Conservation (phyloP, 805 yeast species). For the Nakazawaea siamensis region DNA sequence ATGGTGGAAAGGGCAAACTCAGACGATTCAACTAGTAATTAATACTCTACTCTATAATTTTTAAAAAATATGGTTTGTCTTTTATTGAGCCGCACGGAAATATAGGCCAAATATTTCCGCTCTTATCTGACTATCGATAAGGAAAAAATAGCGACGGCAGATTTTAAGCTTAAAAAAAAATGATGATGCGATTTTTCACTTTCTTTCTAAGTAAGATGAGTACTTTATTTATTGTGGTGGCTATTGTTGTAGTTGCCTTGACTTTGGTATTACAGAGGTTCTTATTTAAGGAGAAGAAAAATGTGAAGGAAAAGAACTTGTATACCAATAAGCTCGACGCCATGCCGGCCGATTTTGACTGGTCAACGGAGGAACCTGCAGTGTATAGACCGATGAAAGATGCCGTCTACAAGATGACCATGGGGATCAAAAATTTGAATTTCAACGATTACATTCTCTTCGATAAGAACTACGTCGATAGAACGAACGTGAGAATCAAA, state of each 20-base stretch:
- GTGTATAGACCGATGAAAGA: slow-evolving; percentile 39
- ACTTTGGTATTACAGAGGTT: background rate
- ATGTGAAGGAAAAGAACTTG: background rate
- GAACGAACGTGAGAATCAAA: slow-evolving; percentile 31
- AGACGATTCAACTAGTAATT: too few species aligned
- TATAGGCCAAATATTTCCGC: too few species aligned
- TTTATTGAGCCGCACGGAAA: too few species aligned
- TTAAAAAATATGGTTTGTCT: too few species aligned
- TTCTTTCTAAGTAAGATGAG: background rate
- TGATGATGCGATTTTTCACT: background rate
- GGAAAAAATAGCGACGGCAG: background rate
- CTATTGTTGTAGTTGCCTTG: background rate
- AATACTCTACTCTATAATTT: too few species aligned
- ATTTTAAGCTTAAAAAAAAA: too few species aligned
- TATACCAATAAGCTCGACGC: slow-evolving; percentile 15
- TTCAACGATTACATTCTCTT: slow-evolving; percentile 51
- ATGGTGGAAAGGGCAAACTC: slow-evolving; percentile 12
- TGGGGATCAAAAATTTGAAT: slow-evolving; percentile 46
- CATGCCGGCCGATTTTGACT: slow-evolving; percentile 29
- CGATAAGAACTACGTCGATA: slow-evolving; percentile 49
- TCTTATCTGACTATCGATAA: background rate
- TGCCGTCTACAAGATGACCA: slow-evolving; percentile 45
- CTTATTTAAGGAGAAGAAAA: background rate
- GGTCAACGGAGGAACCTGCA: slow-evolving; percentile 34
- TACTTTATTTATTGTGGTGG: background rate